Evolutionary conservation across 495 filamentous ascomycete genomes (phyloP), one percentile per base, ranked within the genome.

Genomic region (Neurospora sp.): DNA sequence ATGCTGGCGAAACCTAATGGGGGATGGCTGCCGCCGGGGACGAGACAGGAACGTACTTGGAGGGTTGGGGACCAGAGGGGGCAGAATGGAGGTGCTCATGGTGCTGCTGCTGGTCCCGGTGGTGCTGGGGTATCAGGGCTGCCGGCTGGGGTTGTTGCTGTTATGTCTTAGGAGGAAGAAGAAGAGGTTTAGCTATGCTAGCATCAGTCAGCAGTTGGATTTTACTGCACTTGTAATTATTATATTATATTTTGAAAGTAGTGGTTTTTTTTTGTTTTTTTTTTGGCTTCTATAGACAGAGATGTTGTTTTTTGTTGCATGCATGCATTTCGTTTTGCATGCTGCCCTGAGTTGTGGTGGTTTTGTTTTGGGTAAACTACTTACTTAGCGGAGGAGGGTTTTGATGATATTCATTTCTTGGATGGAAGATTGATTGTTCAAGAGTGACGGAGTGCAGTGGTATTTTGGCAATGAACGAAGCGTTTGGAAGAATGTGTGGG

Each of bases 1-100:
- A 61, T 61, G 22, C 35, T 61, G 27, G 53, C 53, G 2, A 27
- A 35, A 12, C 22, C 53, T 35, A 88, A 85, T 75, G 83, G 86
- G 44, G 84, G 84, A 44, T 94, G 91, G 90, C 78, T 94, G 18
- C 87, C 91, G 14, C 88, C 88, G 4, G 91, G 93, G 3, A 94
- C 92, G 48, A 92, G 87, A 72, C 91, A 93, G 79, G 91, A 96
- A 75, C 90, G 93, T 70, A 95, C 91, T 0, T 96, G 93, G 93
- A 86, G 87, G 68, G 79, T 81, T n/a, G 84, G 83, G 69, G 91
- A 88, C 69, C 31, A 35, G 31, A 35, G 31, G 31, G 88, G 20
- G 22, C 20, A 31, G 22, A 61, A 61, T 61, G 27, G 27, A 31
- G 27, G 27, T 31, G 27, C 27, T 31, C 27, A 31, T 31, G 22